A percentile compares a stretch with the other conserved stretches of the same genome.
phyloP scores from a whole-genome alignment of 306 rosid species.

The Sicyos edulis region DNA sequence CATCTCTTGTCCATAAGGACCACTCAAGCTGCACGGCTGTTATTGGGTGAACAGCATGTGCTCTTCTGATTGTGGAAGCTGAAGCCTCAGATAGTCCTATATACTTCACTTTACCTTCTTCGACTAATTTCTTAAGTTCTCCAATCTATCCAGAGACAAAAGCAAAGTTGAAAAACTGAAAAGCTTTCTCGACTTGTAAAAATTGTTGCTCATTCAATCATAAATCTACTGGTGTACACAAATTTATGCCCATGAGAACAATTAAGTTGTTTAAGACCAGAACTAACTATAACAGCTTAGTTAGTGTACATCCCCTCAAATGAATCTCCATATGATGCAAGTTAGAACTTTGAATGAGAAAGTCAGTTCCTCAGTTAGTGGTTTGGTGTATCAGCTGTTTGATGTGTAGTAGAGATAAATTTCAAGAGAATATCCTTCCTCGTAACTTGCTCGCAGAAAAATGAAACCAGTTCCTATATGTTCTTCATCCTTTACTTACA shows the following conservation, averaged over 20 bases:
- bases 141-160: constrained; percentile 38
- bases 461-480: neutral
- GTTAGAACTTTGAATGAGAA: neutral
- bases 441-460: neutral
- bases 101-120: constrained; percentile 65
- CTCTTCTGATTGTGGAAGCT: constrained; percentile 70
- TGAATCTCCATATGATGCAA: neutral
- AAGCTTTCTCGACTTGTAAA: neutral
- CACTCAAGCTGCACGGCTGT: constrained; percentile 66
- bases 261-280: neutral
- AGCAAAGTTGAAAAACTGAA: neutral
- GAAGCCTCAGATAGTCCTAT: constrained; percentile 66
- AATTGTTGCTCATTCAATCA: neutral
- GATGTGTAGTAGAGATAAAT: neutral
- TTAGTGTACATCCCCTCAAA: neutral
- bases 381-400: neutral
- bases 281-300: neutral
- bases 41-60: constrained; percentile 73
- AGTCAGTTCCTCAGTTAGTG: neutral
- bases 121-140: constrained; percentile 56
- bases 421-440: neutral
- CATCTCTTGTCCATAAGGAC: constrained; percentile 69
- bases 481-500: neutral
- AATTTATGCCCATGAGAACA: neutral
- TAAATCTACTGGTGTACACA: neutral